Evolutionary conservation across 2,329 filamentous ascomycete species (phyloP), one percentile per base, ranked within the genome.

Genomic region (Fusarium odoratissimum): DNA sequence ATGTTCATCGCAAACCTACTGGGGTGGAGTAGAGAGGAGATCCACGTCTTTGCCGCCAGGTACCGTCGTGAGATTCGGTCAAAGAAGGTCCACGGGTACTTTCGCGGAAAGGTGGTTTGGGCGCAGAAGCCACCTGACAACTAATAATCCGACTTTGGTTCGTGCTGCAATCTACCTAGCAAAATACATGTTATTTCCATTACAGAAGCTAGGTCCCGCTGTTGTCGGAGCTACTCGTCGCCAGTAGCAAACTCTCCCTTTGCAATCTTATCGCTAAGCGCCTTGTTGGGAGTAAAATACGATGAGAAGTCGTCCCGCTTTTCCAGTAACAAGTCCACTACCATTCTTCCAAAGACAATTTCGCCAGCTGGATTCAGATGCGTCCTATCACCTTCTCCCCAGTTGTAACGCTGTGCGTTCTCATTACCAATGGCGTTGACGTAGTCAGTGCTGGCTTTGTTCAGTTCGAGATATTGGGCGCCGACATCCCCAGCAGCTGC

Each of bases 211-310:
- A 6, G 5, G 9, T 14, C 2, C 9, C 9, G 3, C n/a, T 21
- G 3, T 3, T 28, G 3, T 17, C 5, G 1, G 2, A 12, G 3
- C 8, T 49, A 61, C 12, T 67, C 64, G 1, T 46, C 45, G 1
- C 64, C 64, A 5, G 46, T 67, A 2, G 64, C 64, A 19, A 62
- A 67, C 12, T 67, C 64, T 1, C 63, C 55, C 2, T 48, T 67
- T 2, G 40, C 38, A 33, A 67, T 67, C 46, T 67, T 68, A 2
- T 67, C 63, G 12, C 63, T 68, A 0, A 67, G 48, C 2, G 37
- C 63, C 37, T 62, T 10, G 1, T 67, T 49, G 5, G 64, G 10
- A 12, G 19, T 42, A 3, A 67, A 67, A 3, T 55, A 67, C 3
- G 14, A 10, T 4, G 19, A 14, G 6, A 67, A 54, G 10, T 62